Evolutionary conservation across 2,329 filamentous ascomycete species (phyloP).

Genomic region (Diaporthe capsici): DNA sequence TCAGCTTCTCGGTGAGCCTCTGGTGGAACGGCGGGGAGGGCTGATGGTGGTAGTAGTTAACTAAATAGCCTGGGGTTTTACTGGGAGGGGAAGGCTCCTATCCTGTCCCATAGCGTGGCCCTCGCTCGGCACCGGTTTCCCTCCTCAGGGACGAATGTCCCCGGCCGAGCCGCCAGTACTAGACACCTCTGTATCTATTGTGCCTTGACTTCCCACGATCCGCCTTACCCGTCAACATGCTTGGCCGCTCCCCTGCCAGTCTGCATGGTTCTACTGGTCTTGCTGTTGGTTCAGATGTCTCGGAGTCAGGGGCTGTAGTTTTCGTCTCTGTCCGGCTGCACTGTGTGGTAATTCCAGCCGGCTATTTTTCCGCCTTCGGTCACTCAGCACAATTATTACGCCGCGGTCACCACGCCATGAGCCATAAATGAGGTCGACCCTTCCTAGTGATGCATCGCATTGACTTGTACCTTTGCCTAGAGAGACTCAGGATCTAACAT

Average conservation of each 20-base stretch:
- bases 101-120: neutral
- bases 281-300: neutral
- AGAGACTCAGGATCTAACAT: neutral
- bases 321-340: neutral
- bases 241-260: neutral
- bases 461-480: neutral
- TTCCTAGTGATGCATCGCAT: neutral
- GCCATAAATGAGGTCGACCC: neutral
- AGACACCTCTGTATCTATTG: neutral
- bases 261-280: neutral
- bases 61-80: neutral
- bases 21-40: slow-evolving; percentile 80
- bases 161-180: neutral
- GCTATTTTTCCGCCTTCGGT: neutral
- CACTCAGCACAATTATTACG: neutral
- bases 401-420: neutral
- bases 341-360: neutral
- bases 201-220: too few relatives aligned
- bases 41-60: neutral
- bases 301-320: neutral
- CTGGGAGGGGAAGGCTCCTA: neutral
- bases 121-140: slow-evolving; percentile 11
- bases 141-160: neutral
- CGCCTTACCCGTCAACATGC: neutral
- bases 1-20: slow-evolving; percentile 95